Evolutionary conservation across 129 eudicot genomes (phyloP), one percentile per base, ranked within the genome.

Genomic region (sunflower (Helianthus annuus)): DNA sequence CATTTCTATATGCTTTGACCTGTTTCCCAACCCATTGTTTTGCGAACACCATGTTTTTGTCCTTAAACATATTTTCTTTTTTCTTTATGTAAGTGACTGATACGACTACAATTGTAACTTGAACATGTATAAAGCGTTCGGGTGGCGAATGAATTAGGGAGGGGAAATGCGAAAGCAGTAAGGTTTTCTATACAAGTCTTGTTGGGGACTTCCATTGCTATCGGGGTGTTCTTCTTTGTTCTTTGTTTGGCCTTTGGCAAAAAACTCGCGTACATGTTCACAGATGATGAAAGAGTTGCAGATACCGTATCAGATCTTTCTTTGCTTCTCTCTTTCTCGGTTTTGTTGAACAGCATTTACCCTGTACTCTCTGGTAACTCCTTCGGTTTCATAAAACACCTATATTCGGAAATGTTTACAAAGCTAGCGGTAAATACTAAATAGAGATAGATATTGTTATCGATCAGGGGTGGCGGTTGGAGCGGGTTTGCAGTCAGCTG

Each of bases 141-240:
- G 48, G 89, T 91, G 81, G 83, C 97, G 17, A 91, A 91, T 69
- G 97, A 91, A 70, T 82, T 91, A 7, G 97, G 97, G 27, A 81
- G 84, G 77, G 96, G 97, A 51, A 81, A 88, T 59, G 90, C 87
- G 7, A 80, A 91, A 52, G 96, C 92, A 22, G 85, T 82, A 7
- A 85, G 76, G 72, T 91, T 91, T 69, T 77, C 97, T 0, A 85
- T 88, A 53, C 81, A 85, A 80, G 92, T 91, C 36, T 75, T 88
- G 22, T 6, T 91, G 11, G 73, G 72, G 11, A 86, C 92, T 54
- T 88, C 97, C 24, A 4, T 88, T 71, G 7, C 39, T 2, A 84
- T 91, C 4, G 97, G 95, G 4, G 0, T 85, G 13, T 55, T 83
- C 77, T 88, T 85, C 79, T 83, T 75, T 11, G 66, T 78, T 63